Base-by-base conservation (phyloP, 2,329 filamentous ascomycete genomes). In the Huntiella savannae region DNA sequence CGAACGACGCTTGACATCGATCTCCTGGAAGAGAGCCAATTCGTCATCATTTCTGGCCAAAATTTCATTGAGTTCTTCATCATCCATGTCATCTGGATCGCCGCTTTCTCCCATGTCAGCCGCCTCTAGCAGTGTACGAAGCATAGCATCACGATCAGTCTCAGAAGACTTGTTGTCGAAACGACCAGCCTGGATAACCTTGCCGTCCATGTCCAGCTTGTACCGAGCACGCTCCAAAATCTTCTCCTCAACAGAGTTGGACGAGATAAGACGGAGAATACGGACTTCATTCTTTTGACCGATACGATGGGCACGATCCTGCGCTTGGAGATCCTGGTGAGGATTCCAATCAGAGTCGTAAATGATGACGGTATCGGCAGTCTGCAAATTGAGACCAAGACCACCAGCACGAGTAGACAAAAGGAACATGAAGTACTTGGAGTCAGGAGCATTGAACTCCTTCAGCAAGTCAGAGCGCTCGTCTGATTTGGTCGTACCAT, bases 261-360 rank as follows among this genome's bases (percentile, higher is more conserved):
- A 92, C 53, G 82, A 95, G 62, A 98, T 96, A 39, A 98, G 71
- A 62, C 91, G 80, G 50, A 98, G 66, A 60, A 98, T 98, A 55
- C 91, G 82, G 48, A 98, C 91, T 63, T 98, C 91, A 56, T 98
- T 98, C 77, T 98, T 98, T 63, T 98, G 91, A 51, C 91, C 91
- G 54, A 98, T 98, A 81, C 91, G 88, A 77, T 98, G 91, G 40
- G 91, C 91, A 79, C 91, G 91, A 80, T 98, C 91, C 60, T 98
- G 91, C 11, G 91, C 91, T 62, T 98, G 91, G 63, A 98, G 69
- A 82, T 98, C 91, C 63, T 98, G 91, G 60, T 96, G 88, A 59
- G 91, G 91, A 62, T 98, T 98, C 91, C 91, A 98, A 66, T 98
- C 91, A 0, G 91, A 98, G 59, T 98, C 91, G 64, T 95, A 98